Base-by-base conservation (phyloP, 306 rosid genomes). In the Dalbergia cochinchinensis region DNA sequence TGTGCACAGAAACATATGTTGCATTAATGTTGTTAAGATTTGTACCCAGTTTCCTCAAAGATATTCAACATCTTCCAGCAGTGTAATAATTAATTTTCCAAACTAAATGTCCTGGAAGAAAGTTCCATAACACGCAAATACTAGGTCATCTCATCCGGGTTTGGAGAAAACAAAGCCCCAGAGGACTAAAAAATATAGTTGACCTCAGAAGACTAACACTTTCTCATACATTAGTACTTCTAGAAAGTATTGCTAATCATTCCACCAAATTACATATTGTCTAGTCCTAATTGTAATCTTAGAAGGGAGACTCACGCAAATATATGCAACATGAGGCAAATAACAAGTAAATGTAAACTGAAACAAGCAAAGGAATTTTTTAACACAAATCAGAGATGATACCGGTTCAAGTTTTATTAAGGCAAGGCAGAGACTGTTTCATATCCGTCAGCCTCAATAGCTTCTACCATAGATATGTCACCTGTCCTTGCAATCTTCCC, bases 401-500 rank as follows among this genome's bases (percentile, higher is more conserved):
- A 79, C 71, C 48, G 4, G 7, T 64, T 83, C 89, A 81, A 26
- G 77, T 81, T 78, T 78, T 44, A 53, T 41, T 76, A 76, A 61
- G 83, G 77, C 80, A 82, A 73, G 74, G 90, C 55, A 4, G 94
- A 85, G 71, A 90, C 87, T 64, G 90, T 88, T 83, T 83, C 89
- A 76, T 88, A 95, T 22, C 98, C 98, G 69, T 87, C 89, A 41
- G 92, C 78, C 86, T 95, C 99, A 54, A 92, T 91, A 82, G 80
- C 73, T 77, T 90, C 89, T 50, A 94, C 99, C 64, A 95, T 71
- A 8, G 94, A 85, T 79, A 90, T 73, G 84, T 90, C 91, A 62
- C 99, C 98, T 4, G 97, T 91, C 83, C 82, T 91, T 71, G 88
- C 78, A 84, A 95, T 95, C 78, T 83, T 88, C 39, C 99, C 99